Percentiles rank a stretch among this genome's conserved stretches.
Conservation (phyloP, 75 land plant species). For the Cunninghamia lanceolata region DNA sequence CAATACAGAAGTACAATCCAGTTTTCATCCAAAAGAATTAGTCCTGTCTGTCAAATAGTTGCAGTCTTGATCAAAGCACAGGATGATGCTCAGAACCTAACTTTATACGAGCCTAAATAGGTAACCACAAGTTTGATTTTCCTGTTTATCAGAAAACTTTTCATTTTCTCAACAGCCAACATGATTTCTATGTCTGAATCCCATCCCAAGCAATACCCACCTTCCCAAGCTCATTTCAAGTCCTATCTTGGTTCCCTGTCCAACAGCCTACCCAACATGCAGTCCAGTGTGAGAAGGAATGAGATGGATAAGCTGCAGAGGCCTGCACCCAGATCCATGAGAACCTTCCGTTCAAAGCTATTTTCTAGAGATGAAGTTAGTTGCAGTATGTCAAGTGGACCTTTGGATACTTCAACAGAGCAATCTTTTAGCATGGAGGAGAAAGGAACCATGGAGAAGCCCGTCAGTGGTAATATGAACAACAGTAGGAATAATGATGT, state of each 20-base stretch:
- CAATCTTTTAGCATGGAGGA: not conserved
- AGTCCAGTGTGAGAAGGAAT: not conserved
- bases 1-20: not conserved
- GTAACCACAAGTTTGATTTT: not conserved
- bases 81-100: not conserved
- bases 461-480: not conserved
- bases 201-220: not conserved
- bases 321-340: slow-evolving; percentile 17
- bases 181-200: slow-evolving; percentile 8
- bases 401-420: not conserved
- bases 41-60: not conserved
- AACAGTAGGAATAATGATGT: not conserved
- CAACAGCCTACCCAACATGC: slow-evolving; percentile 5
- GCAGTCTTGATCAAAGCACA: not conserved
- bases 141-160: not conserved
- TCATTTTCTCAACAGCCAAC: not conserved
- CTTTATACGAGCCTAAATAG: not conserved
- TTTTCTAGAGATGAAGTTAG: not conserved
- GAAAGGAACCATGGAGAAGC: not conserved
- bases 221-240: not conserved
- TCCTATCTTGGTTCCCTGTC: slow-evolving; percentile 6
- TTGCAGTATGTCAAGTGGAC: slow-evolving; percentile 1
- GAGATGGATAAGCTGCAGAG: slow-evolving; percentile 1
- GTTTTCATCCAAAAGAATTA: not conserved
- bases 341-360: slow-evolving; percentile 11